Evolutionary conservation across 495 filamentous ascomycete species (phyloP), one percentile per base, ranked within the genome.

Genomic region (Aspergillus ostianus): DNA sequence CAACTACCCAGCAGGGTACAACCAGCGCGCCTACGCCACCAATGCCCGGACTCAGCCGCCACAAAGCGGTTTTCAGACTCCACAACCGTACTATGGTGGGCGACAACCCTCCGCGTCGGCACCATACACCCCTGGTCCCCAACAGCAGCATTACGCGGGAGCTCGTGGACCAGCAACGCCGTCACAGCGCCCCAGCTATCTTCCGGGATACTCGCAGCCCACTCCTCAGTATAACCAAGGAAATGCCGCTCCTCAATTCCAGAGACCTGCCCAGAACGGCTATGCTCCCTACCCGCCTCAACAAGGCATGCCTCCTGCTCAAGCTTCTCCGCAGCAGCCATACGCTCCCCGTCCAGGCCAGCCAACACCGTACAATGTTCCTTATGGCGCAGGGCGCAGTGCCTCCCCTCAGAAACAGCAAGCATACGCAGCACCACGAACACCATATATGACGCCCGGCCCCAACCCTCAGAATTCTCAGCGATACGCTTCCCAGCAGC

Each of bases 91-190:
- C 61, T 77, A 76, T 58, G 60, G 65, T 17, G 69, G 61, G 32
- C 68, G 79, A 23, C 81, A 77, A 49, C 66, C 74, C 12, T 77
- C 78, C 17, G 63, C 67, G 9, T 59, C 70, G 5, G 64, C 62
- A 12, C 59, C 71, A 7, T 78, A 66, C 51, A 74, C 71, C 18
- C 70, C 74, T n/a, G 69, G 64, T 13, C 59, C 60, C 6, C 64
- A 68, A 44, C 74, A 74, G 41, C 67, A 74, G 41, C 67, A 67
- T 53, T 77, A 73, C 61, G 60, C 69, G 3, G 73, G 64, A 21
- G 60, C 68, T 58, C 73, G 74, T 50, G 74, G 77, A 36, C 74
- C 80, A 8, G 66, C 75, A 18, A 82, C 80, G 32, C 74, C 76
- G 20, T 64, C 70, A 23, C 80, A 80, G 55, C 74, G 78, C 17